Conservation (phyloP, 495 filamentous ascomycete species). For the Oidiodendron maius region DNA sequence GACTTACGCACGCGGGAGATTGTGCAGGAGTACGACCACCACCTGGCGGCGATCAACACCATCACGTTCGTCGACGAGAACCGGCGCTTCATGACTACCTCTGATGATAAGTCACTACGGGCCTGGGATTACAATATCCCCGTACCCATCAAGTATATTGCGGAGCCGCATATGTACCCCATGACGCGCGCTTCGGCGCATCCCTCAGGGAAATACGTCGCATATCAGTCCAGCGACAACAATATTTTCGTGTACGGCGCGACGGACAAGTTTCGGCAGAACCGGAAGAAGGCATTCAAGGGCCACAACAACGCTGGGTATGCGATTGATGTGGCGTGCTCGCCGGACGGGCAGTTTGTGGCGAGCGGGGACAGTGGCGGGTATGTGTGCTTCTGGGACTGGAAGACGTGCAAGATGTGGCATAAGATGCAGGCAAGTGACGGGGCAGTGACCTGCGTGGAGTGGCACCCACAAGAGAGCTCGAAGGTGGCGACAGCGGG, state of each 20-base stretch:
- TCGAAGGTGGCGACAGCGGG: conserved; percentile 90
- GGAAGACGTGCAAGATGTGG: conserved; percentile 98
- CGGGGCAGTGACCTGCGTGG: conserved; percentile 70
- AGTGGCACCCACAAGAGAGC: conserved; percentile 94
- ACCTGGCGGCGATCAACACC: conserved; percentile 94
- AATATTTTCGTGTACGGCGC: conserved; percentile 93
- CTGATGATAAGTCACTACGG: conserved; percentile 90
- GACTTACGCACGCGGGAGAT: conserved; percentile 75
- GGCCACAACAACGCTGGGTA: conserved; percentile 96
- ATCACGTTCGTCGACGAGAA: conserved; percentile 94
- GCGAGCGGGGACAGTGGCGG: conserved; percentile 78
- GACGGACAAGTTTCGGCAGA: conserved; percentile 91
- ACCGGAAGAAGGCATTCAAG: conserved; percentile 92
- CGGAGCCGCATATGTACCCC: conserved; percentile 94
- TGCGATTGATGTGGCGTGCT: conserved; percentile 81
- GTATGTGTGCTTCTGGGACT: conserved; percentile 95
- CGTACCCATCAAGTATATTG: conserved; percentile 69
- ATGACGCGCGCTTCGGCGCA: conserved; percentile 77
- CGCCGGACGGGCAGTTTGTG: conserved; percentile 86
- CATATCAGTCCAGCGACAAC: conserved; percentile 90
- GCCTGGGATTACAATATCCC: conserved; percentile 98
- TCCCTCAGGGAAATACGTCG: conserved; percentile 85
- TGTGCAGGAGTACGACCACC: conserved; percentile 97
- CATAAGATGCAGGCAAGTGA: conserved; percentile 84
- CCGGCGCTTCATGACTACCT: conserved; percentile 94